Evolutionary conservation across 805 yeast genomes (phyloP).

Genomic region (Maudiozyma saulgeensis): DNA sequence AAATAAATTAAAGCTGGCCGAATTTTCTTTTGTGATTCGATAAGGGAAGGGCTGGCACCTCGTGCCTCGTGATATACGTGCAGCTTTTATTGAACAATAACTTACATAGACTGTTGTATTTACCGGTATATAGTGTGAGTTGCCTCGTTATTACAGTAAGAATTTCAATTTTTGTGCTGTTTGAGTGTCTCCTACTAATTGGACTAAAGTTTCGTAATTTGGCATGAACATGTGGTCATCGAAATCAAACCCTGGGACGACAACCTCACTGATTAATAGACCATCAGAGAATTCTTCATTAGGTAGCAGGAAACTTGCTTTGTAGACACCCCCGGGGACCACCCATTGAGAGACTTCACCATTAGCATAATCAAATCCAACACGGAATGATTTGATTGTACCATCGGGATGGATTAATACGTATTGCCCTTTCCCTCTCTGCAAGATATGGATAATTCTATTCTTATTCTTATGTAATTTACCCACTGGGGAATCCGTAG

Average conservation of each 20-base stretch:
- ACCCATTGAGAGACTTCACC: conserved; percentile 54
- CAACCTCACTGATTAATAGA: conserved; percentile 45
- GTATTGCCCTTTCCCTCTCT: conserved; percentile 47
- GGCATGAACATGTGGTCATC: conserved; percentile 41
- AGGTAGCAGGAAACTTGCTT: conserved; percentile 44
- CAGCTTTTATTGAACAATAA: no score
- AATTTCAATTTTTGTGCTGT: conserved; percentile 30
- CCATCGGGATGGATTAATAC: conserved; percentile 47
- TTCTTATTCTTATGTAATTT: conserved; percentile 42
- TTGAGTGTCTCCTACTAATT: conserved; percentile 31
- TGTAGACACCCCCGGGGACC: conserved; percentile 52
- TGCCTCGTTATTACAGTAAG: conserved; percentile 11
- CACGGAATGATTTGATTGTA: conserved; percentile 38
- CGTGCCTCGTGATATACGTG: no score
- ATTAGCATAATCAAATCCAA: conserved; percentile 38
- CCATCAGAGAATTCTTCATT: conserved; percentile 31
- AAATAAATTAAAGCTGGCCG: no score
- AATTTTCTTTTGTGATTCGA: no score
- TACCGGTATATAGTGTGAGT: no score
- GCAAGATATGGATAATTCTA: conserved; percentile 47
- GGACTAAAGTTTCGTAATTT: conserved; percentile 24
- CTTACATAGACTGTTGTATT: no score
- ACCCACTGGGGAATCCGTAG: conserved; percentile 43
- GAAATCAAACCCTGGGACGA: conserved; percentile 53
- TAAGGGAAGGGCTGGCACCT: no score